These are phyloP conservation scores for Phylloporus rhodoxanthus DNA, from an alignment of 768 basidiomycete genomes.

Conservation along the genomic window DNA sequence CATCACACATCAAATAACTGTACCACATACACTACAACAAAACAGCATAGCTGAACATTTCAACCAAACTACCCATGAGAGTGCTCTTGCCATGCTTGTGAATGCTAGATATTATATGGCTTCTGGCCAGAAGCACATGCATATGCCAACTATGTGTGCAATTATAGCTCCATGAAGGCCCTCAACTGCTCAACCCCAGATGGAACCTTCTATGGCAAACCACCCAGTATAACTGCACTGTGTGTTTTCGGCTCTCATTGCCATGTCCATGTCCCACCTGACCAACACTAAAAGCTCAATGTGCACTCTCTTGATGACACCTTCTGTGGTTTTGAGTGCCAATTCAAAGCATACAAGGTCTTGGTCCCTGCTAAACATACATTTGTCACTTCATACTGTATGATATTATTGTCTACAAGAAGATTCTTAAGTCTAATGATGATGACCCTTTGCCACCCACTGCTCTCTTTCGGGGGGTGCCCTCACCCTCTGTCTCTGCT, in stretches of 20 bases:
- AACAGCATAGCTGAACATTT: conserved; percentile 5
- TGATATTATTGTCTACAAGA: too few species aligned
- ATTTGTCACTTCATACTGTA: background rate
- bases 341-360: too few species aligned
- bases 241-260: conserved; percentile 18
- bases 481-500: background rate
- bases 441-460: background rate
- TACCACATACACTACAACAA: background rate
- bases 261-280: conserved; percentile 1
- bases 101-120: conserved; percentile 10
- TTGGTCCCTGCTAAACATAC: too few species aligned
- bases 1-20: background rate
- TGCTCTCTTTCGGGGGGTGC: background rate
- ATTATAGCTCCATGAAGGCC: conserved; percentile 2
- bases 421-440: too few species aligned
- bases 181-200: background rate
- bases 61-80: conserved; percentile 24
- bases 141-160: conserved; percentile 3
- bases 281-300: background rate
- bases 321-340: too few species aligned
- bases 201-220: too few species aligned
- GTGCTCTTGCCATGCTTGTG: conserved; percentile 21
- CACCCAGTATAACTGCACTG: background rate
- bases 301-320: background rate
- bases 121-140: conserved; percentile 20